Percentiles rank a stretch among this genome's conserved stretches.
These are phyloP conservation scores for Suhomyces yuchorum DNA, from an alignment of 1,139 yeast genomes.

Conservation along the genomic window DNA sequence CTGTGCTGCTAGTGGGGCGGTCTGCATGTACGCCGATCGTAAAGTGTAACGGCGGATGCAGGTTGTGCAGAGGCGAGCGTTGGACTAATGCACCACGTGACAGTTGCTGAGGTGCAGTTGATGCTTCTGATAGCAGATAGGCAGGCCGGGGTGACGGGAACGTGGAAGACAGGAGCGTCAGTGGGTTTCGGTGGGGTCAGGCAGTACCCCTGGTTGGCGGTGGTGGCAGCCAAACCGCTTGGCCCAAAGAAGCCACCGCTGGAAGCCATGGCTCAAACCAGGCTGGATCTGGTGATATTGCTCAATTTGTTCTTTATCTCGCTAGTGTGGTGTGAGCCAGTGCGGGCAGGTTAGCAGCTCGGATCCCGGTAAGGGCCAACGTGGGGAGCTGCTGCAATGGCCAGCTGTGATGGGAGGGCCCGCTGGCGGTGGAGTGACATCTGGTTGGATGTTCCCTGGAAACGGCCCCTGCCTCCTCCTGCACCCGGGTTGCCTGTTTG, in stretches of 20 bases:
- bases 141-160: too few species aligned
- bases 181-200: too few species aligned
- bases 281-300: not conserved
- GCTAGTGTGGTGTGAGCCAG: not conserved
- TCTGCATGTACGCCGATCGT: not conserved
- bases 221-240: too few species aligned
- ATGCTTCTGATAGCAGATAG: not conserved
- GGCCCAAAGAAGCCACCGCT: too few species aligned
- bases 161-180: too few species aligned
- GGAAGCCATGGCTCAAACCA: not conserved
- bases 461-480: too few species aligned
- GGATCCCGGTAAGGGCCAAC: not conserved
- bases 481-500: not conserved
- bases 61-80: conserved; percentile 1
- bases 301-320: not conserved
- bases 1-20: not conserved
- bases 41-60: not conserved
- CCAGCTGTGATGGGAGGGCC: too few species aligned
- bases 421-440: too few species aligned
- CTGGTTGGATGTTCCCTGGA: too few species aligned
- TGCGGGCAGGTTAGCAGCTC: not conserved
- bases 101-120: not conserved
- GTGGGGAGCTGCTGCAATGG: too few species aligned
- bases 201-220: too few species aligned
- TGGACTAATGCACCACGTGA: not conserved